Evolutionary conservation across 2,329 filamentous ascomycete species (phyloP), one percentile per base, ranked within the genome.

Genomic region (Trichocomaceae sp.): DNA sequence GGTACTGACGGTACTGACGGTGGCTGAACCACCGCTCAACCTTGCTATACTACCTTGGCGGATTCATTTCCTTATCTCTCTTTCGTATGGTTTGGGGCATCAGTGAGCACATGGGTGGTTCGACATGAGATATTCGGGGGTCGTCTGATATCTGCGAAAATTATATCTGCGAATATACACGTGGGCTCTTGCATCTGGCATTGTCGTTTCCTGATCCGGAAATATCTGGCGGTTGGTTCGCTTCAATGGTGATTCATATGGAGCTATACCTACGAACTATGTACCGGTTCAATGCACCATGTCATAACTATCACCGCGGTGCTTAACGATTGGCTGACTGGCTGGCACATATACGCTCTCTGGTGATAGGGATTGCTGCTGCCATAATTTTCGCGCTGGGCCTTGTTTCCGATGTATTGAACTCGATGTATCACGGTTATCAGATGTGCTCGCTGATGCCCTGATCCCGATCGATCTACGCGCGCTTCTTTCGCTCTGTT

Each of bases 361-460:
- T 33, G 12, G 29, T 45, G 39, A 51, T n/a, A 15, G n/a, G n/a
- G n/a, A n/a, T n/a, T n/a, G n/a, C n/a, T n/a, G n/a, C n/a, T n/a
- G n/a, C n/a, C n/a, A n/a, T n/a, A n/a, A n/a, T n/a, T n/a, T n/a
- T n/a, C n/a, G n/a, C n/a, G n/a, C n/a, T n/a, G n/a, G n/a, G n/a
- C n/a, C n/a, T n/a, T n/a, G n/a, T n/a, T n/a, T n/a, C 12, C 3
- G 31, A 35, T 35, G 10, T 35, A 35, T 35, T n/a, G n/a, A n/a
- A n/a, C n/a, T n/a, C 3, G 31, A 35, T 35, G 31, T 35, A 35
- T 35, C 12, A 15, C 3, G 10, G 59, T 79, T 61, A 63, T 77
- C 71, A 73, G 81, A 77, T 80, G 78, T 76, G 80, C 80, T 83
- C 79, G 80, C 79, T 83, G 78, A 73, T 77, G 73, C 69, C 74